These are phyloP conservation scores for Claviceps fusiformis DNA, from an alignment of 2,329 filamentous ascomycete genomes.

Conservation along the genomic window DNA sequence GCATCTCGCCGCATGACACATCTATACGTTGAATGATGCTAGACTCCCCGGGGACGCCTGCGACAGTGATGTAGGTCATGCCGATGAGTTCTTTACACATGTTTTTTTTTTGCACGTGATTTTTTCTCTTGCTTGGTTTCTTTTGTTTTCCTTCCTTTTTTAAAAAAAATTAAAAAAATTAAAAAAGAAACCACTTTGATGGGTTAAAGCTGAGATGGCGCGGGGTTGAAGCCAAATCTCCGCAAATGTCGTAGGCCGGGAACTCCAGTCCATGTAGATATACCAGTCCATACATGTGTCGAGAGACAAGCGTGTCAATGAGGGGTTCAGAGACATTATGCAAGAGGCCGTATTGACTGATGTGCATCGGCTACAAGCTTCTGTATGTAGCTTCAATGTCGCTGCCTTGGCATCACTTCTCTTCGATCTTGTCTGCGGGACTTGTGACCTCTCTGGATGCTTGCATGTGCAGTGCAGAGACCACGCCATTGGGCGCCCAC, in stretches of 20 bases:
- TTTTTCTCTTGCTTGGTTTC: too few relatives aligned
- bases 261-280: neutral
- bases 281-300: neutral
- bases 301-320: too few relatives aligned
- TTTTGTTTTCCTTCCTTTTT: too few relatives aligned
- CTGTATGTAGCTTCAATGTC: too few relatives aligned
- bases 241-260: neutral
- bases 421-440: neutral
- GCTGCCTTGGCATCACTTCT: too few relatives aligned
- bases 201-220: neutral
- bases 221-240: neutral
- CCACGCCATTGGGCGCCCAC: neutral
- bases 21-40: neutral
- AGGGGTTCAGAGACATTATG: too few relatives aligned
- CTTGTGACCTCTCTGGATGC: neutral
- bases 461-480: neutral
- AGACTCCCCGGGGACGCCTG: too few relatives aligned
- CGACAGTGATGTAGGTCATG: neutral
- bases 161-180: too few relatives aligned
- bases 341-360: too few relatives aligned
- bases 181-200: neutral
- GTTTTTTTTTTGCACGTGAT: neutral
- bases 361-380: too few relatives aligned
- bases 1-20: neutral
- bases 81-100: neutral